Conservation (phyloP, 768 basidiomycete genomes). For the Pisolithus tinctorius region DNA sequence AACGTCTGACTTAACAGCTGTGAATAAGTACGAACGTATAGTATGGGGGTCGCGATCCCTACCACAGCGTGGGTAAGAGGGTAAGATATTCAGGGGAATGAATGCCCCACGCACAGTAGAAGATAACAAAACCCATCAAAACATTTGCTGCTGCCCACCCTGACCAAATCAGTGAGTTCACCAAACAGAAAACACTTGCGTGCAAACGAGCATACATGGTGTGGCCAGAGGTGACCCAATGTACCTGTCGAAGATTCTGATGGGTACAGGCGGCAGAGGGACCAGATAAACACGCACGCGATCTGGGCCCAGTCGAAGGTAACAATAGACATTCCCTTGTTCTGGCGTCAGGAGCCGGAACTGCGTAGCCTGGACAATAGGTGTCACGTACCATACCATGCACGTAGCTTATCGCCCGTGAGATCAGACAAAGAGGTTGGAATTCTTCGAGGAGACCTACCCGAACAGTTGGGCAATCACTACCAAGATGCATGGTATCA, state of each 20-base stretch:
- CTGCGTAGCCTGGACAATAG: not conserved
- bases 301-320: conserved; percentile 83
- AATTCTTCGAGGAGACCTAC: conserved; percentile 19
- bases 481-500: conserved; percentile 13
- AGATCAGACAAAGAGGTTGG: not conserved
- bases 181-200: not conserved
- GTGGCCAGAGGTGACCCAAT: conserved; percentile 54
- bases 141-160: conserved; percentile 80
- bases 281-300: conserved; percentile 21
- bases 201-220: conserved; percentile 37
- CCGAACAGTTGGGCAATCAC: conserved; percentile 43
- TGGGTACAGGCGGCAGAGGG: not conserved
- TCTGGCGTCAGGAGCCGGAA: not conserved
- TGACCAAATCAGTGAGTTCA: conserved; percentile 6
- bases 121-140: conserved; percentile 56
- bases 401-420: conserved; percentile 17
- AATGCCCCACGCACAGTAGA: conserved; percentile 46
- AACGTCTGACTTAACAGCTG: conserved; percentile 22
- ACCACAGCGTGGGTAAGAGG: not conserved
- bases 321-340: conserved; percentile 57
- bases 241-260: conserved; percentile 11
- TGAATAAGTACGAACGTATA: conserved; percentile 42
- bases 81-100: not conserved
- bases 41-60: conserved; percentile 30
- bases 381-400: conserved; percentile 38